Base-by-base conservation (phyloP, 805 yeast genomes). In the Metschnikowia koreensis region DNA sequence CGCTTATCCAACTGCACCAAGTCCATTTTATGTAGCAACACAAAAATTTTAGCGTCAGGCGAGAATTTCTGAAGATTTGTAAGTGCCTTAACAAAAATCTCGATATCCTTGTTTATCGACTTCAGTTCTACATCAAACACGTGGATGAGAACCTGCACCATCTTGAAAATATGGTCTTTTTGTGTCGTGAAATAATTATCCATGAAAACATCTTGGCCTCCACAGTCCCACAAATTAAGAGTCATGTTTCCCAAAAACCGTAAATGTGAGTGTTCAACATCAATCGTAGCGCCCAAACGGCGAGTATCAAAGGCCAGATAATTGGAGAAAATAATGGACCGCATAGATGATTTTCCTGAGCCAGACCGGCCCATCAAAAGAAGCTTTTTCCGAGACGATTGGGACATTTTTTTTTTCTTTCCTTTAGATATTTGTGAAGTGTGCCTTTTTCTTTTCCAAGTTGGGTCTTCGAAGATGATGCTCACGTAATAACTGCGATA, bases 301-400 rank as follows among this genome's bases (percentile, higher is more conserved):
- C 98, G 79, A 2, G 99, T 94, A 66, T 94, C 99, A 65, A 93
- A 89, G 0, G 99, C 99, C 1, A 97, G 89, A 69, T 94, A 94
- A 65, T 94, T 94, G 61, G 96, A 85, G 69, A 94, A 94, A 59
- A 94, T 94, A 55, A 94, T 93, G 43, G 96, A 89, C 61, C 98
- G 78, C 99, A 94, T 94, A 1, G 97, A 91, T 2, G 97, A 90
- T 68, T 94, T 94, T 1, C 99, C 99, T 6, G 97, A 89, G 41
- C 99, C 98, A 28, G 96, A 86, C 42, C 98, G 86, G 71, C 98
- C 97, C 88, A 83, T 71, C 38, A 75, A 60, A 38, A 77, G 67
- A 46, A 74, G 69, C 62, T 75, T 75, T 65, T 75, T 74, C 31
- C 78, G 47, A 10, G 59, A 57, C 6, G 60, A 53, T 43, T 52